A percentile compares a stretch with the other conserved stretches of the same genome.
Evolutionary conservation across 257 asterid genomes (phyloP).

Genomic region (Lavandula angustifolia): DNA sequence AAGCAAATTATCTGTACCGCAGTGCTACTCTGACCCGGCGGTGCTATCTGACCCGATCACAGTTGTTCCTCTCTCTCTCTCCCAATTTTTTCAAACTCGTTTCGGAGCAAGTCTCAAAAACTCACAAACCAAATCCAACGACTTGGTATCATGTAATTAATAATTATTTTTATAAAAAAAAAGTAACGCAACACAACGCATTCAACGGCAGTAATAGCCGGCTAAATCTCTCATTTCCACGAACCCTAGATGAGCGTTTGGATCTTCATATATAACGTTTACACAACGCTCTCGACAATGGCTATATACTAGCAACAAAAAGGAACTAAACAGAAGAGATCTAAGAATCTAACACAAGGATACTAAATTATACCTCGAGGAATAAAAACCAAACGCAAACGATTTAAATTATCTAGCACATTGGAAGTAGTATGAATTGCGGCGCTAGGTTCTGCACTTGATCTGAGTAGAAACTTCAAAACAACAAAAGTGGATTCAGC

Average conservation of each 20-base stretch:
- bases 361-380: conserved; percentile 23
- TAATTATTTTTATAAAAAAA: neutral
- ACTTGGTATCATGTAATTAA: conserved; percentile 24
- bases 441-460: conserved; percentile 22
- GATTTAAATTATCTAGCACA: conserved; percentile 7
- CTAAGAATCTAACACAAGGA: conserved; percentile 17
- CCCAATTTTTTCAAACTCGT: conserved; percentile 7
- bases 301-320: neutral
- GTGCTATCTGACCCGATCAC: conserved; percentile 34
- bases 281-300: neutral
- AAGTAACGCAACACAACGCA: neutral
- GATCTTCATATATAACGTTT: neutral
- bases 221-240: conserved; percentile 18
- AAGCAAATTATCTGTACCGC: conserved; percentile 45
- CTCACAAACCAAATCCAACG: conserved; percentile 16
- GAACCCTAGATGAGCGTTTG: conserved; percentile 21
- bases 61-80: conserved; percentile 20
- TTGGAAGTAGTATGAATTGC: neutral
- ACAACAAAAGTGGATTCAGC: neutral
- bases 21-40: conserved; percentile 7
- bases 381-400: neutral
- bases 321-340: conserved; percentile 25
- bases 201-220: conserved; percentile 21
- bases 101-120: conserved; percentile 11
- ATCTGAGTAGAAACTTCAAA: conserved; percentile 24